phyloP scores from a whole-genome alignment of 2,329 filamentous ascomycete genomes.

The Sordariomycetes sp. region DNA sequence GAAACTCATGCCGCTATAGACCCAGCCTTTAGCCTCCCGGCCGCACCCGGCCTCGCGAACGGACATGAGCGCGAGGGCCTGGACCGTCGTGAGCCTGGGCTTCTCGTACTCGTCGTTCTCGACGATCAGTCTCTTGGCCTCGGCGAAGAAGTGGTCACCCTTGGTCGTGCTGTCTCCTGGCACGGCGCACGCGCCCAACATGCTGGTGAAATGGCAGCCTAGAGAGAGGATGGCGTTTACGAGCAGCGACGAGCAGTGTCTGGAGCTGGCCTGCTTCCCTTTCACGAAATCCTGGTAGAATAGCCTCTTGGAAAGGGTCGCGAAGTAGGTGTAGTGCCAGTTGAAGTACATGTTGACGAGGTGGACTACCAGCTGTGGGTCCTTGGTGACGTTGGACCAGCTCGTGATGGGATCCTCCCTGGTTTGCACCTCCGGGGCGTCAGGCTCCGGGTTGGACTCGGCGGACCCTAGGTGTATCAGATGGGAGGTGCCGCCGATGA shows the following conservation, averaged over 20 bases:
- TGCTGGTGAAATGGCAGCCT: slow-evolving; percentile 84
- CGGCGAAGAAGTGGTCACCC: slow-evolving; percentile 90
- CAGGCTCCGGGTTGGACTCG: slow-evolving; percentile 25
- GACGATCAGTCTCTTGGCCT: slow-evolving; percentile 80
- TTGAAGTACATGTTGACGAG: slow-evolving; percentile 96
- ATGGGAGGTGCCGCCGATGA: slow-evolving; percentile 90
- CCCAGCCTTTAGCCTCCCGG: slow-evolving; percentile 91
- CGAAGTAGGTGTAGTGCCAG: slow-evolving; percentile 97
- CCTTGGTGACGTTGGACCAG: slow-evolving; percentile 80
- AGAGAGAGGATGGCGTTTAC: slow-evolving; percentile 92
- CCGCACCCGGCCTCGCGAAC: slow-evolving; percentile 92
- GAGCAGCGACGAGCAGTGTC: slow-evolving; percentile 79
- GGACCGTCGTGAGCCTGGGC: slow-evolving; percentile 78
- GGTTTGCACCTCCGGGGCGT: slow-evolving; percentile 32
- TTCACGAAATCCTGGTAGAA: slow-evolving; percentile 79
- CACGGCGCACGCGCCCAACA: slow-evolving; percentile 58
- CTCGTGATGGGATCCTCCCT: slow-evolving; percentile 64
- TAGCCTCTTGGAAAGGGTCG: slow-evolving; percentile 72
- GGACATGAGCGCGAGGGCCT: slow-evolving; percentile 90
- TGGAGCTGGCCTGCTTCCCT: slow-evolving; percentile 50
- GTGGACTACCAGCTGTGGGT: slow-evolving; percentile 70
- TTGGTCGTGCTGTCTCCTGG: slow-evolving; percentile 72
- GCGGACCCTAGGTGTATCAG: slow-evolving; percentile 65
- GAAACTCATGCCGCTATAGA: slow-evolving; percentile 97
- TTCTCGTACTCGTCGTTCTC: slow-evolving; percentile 91